These are phyloP conservation scores for Chenopodium quinoa DNA, from an alignment of 148 eudicot species.

Conservation along the genomic window DNA sequence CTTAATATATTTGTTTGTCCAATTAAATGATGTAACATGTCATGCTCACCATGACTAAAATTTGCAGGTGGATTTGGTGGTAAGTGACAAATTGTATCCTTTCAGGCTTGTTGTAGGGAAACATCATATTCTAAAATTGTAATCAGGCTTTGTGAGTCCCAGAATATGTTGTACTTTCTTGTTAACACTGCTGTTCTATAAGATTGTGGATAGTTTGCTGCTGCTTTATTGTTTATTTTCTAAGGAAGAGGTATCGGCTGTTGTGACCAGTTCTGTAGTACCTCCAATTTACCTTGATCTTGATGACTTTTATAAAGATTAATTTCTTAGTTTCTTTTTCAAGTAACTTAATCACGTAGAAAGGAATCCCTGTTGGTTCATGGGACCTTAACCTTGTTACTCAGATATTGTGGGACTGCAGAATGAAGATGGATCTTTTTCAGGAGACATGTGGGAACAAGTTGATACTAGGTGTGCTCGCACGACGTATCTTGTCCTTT, in stretches of 20 bases:
- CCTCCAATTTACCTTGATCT: not conserved
- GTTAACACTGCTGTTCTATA: not conserved
- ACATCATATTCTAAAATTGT: not conserved
- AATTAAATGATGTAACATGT: not conserved
- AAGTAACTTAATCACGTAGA: not conserved
- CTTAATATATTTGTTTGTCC: not conserved
- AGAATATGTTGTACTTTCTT: not conserved
- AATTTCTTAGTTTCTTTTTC: not conserved
- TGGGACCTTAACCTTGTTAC: slow-evolving; percentile 42
- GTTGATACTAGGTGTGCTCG: slow-evolving; percentile 68
- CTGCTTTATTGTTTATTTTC: not conserved
- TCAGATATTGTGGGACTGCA: slow-evolving; percentile 72
- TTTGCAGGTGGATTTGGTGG: slow-evolving; percentile 94
- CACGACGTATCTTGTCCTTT: not conserved
- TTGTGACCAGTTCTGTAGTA: not conserved
- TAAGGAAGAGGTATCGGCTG: not conserved
- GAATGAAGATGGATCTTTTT: slow-evolving; percentile 91
- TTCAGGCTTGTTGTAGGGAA: slow-evolving; percentile 9
- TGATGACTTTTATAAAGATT: not conserved
- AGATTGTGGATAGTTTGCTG: too few species aligned
- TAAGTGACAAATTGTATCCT: slow-evolving; percentile 86
- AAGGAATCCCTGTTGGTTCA: not conserved
- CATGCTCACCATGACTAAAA: slow-evolving; percentile 15
- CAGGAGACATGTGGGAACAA: slow-evolving; percentile 98
- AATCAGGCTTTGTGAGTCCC: not conserved